A percentile compares a stretch with the other conserved stretches of the same genome.
Conservation (phyloP, 169 alveolate genomes). For the Plasmodium inui region DNA sequence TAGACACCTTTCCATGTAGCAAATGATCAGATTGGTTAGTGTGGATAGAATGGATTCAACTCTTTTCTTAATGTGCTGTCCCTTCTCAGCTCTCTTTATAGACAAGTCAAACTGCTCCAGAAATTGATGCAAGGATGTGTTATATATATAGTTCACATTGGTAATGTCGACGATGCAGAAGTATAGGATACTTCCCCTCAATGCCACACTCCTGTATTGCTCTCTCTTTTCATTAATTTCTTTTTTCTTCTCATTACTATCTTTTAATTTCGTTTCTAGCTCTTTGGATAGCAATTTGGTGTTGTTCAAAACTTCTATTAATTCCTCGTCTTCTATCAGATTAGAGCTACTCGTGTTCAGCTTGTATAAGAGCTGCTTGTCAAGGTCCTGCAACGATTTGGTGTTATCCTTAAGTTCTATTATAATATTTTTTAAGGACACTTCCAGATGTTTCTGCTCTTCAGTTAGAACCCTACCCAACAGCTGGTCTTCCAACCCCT, state of each 20-base stretch:
- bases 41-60: slow-evolving; percentile 82
- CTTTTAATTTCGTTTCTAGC: slow-evolving; percentile 92
- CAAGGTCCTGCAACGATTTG: slow-evolving; percentile 92
- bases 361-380: slow-evolving; percentile 93
- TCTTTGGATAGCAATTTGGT: slow-evolving; percentile 94
- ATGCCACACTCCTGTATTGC: slow-evolving; percentile 95
- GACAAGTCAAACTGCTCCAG: slow-evolving; percentile 94
- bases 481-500: slow-evolving; percentile 96
- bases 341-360: slow-evolving; percentile 94
- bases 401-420: slow-evolving; percentile 94
- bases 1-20: slow-evolving; percentile 96
- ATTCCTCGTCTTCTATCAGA: slow-evolving; percentile 95
- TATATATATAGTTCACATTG: slow-evolving; percentile 96
- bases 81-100: slow-evolving; percentile 93
- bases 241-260: slow-evolving; percentile 85
- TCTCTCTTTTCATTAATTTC: slow-evolving; percentile 96
- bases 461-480: slow-evolving; percentile 95
- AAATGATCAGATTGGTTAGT: slow-evolving; percentile 84
- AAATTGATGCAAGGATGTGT: slow-evolving; percentile 95
- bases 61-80: slow-evolving; percentile 94
- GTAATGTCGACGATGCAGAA: slow-evolving; percentile 95
- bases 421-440: slow-evolving; percentile 91
- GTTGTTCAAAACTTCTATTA: slow-evolving; percentile 93
- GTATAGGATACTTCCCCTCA: slow-evolving; percentile 95
- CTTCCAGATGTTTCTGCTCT: slow-evolving; percentile 95